Base-by-base conservation (phyloP, 2,329 filamentous ascomycete species). In the Teratosphaeriaceae sp. region DNA sequence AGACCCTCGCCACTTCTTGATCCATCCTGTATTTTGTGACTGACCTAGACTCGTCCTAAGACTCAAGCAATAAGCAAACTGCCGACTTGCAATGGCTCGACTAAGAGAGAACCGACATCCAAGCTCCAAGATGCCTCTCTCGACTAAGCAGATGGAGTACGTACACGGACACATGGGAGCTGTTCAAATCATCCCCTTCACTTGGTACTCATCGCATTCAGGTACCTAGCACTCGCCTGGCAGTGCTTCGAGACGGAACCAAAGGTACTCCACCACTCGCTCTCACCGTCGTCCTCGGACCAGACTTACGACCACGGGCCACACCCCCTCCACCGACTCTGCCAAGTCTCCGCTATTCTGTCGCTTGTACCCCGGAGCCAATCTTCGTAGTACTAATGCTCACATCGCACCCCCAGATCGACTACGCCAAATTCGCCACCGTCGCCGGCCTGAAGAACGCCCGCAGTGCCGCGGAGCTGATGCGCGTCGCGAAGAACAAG, bases 401-500 rank as follows among this genome's bases (percentile, higher is more conserved):
- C n/a, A n/a, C n/a, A n/a, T n/a, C n/a, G n/a, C n/a, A n/a, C 21
- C 8, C 26, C 2, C 44, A 62, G 58, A 57, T 63, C 54, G 56
- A 63, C 53, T 62, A 56, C 47, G 50, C 51, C 21, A 59, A 59
- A 46, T 61, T 62, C 54, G 45, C 46, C 45, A 19, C 41, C 19
- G 44, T 62, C 46, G 54, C 57, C 31, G 48, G 50, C 45, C 54
- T 58, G 47, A 50, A 51, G 23, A 48, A 51, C 29, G 43, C 52
- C 34, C 35, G 42, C 38, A 58, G 52, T 22, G 60, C 59, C 29
- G 51, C 56, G 44, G 60, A 63, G 46, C 50, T 59, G 43, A 50
- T 63, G 51, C 59, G 60, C 44, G 52, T 59, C 7, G 59, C 58
- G 34, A 63, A 62, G 48, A 61, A 61, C 40, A 63, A 61, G 38